Base-by-base conservation (phyloP, 441 rosid genomes). In the Aquilaria agallochum region DNA sequence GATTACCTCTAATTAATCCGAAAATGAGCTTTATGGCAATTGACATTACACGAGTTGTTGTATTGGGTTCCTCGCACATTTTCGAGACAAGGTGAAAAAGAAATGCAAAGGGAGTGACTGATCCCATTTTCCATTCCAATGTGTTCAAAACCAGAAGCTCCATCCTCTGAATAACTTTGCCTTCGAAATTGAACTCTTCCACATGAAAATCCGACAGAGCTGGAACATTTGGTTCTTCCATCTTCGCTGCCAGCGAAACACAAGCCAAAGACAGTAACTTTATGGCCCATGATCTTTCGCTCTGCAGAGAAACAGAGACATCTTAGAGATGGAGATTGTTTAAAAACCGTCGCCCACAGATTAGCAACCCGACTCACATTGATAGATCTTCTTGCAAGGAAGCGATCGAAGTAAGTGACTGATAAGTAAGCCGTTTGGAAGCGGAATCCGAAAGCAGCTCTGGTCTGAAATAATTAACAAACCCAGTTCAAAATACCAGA, bases 211-310 rank as follows among this genome's bases (percentile, higher is more conserved):
- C 65, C 34, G 84, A 63, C 30, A 81, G 57, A 5, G 65, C n/a
- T 20, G 85, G 84, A 14, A 64, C 78, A 5, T 62, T 46, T 49
- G 61, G 4, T 67, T 85, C 89, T 73, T 81, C 87, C 90, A 84
- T 76, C 69, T 87, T 87, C 53, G 85, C 85, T 33, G 94, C 89
- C 63, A 87, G 45, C 5, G 87, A 81, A 47, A 84, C 75, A 59
- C 90, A 84, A 7, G 87, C 85, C 59, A 81, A 73, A 36, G 85
- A 68, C 20, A 87, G 67, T 52, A 87, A 65, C 52, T 52, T 71
- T 15, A 76, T 64, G n/a, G 72, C 76, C 89, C 85, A 76, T 33
- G 67, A 53, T 65, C 71, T 57, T 46, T 71, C 78, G 47, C 61
- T 63, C 91, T 87, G 70, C 30, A 58, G 47, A 56, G 2, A 5